These are phyloP conservation scores for Syncephalastrum sp. DNA, from an alignment of 371 early-diverging fungal species.

Conservation along the genomic window DNA sequence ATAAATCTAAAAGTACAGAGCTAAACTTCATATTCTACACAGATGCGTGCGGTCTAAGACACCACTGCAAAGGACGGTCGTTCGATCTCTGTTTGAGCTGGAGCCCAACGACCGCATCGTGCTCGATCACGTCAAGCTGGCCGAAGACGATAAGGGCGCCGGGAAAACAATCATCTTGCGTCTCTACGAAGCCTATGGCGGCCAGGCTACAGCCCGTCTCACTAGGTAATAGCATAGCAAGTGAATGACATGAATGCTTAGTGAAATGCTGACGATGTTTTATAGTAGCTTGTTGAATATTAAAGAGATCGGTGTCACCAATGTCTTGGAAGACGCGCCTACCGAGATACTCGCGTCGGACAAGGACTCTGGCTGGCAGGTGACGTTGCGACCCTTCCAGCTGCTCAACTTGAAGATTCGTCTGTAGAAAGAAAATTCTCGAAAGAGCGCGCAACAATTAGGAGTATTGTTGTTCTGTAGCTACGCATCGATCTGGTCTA, in stretches of 20 bases:
- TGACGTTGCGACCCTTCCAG: constrained; percentile 50
- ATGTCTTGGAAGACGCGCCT: constrained; percentile 49
- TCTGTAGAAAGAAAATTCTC: constrained; percentile 1
- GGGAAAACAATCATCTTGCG: constrained; percentile 68
- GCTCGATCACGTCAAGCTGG: constrained; percentile 84
- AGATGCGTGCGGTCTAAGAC: neutral
- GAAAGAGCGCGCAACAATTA: neutral
- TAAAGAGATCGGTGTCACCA: constrained; percentile 34
- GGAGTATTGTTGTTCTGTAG: no score
- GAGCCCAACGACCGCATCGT: constrained; percentile 60
- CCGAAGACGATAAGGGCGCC: constrained; percentile 68
- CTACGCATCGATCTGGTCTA: no score
- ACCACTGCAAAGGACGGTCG: constrained; percentile 4
- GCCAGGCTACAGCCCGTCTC: constrained; percentile 63
- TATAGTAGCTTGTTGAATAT: constrained; percentile 30
- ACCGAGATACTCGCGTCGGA: constrained; percentile 1
- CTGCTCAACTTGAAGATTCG: constrained; percentile 44
- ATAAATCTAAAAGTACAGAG: neutral
- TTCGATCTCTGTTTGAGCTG: constrained; percentile 28
- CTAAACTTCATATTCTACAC: neutral
- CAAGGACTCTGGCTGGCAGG: constrained; percentile 12
- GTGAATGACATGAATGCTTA: neutral
- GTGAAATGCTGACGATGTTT: neutral
- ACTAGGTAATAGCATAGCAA: constrained; percentile 48
- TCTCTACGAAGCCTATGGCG: constrained; percentile 93